These are phyloP conservation scores for Boeremia exigua DNA, from an alignment of 2,329 filamentous ascomycete genomes.

Conservation along the genomic window DNA sequence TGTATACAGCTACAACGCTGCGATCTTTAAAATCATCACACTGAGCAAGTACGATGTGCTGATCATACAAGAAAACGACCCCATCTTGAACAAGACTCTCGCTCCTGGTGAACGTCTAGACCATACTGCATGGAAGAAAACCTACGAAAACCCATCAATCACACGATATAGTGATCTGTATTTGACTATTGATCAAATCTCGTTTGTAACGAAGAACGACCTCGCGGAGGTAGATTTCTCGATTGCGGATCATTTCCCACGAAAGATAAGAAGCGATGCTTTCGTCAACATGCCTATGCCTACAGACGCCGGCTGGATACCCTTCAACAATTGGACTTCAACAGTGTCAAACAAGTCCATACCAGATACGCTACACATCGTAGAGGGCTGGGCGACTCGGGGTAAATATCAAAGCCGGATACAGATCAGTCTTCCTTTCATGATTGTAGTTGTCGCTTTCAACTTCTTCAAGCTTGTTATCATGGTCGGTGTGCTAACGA, in stretches of 20 bases:
- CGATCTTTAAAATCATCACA: background rate
- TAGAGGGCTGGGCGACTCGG: background rate
- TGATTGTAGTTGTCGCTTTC: conserved; percentile 24
- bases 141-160: too few relatives aligned
- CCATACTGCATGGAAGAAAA: too few relatives aligned
- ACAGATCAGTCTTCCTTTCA: conserved; percentile 24
- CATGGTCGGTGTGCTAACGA: conserved; percentile 20
- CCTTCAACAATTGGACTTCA: background rate
- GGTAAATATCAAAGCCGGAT: conserved; percentile 14
- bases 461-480: conserved; percentile 24
- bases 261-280: too few relatives aligned
- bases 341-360: background rate
- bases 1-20: background rate
- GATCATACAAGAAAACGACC: too few relatives aligned
- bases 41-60: conserved; percentile 27
- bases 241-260: too few relatives aligned
- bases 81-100: too few relatives aligned
- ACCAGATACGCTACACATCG: background rate
- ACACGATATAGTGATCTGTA: too few relatives aligned
- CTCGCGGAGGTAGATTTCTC: too few relatives aligned
- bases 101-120: too few relatives aligned
- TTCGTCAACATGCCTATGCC: background rate
- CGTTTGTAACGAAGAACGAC: too few relatives aligned
- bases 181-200: too few relatives aligned
- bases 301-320: background rate